These are phyloP conservation scores for Pleurotus cornucopiae DNA, from an alignment of 768 basidiomycete species.

Conservation along the genomic window DNA sequence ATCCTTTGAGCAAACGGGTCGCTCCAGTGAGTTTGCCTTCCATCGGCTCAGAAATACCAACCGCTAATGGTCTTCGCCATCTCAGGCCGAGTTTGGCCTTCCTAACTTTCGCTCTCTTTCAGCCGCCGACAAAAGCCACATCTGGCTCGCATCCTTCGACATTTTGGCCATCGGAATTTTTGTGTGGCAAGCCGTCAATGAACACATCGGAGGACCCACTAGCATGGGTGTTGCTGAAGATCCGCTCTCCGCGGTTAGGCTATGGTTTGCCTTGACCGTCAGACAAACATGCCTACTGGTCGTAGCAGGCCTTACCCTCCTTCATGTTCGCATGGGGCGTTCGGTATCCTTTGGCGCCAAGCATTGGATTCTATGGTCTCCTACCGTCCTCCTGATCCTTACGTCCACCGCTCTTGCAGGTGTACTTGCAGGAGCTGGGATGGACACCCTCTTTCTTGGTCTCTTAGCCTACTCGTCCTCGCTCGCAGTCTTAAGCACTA, in stretches of 20 bases:
- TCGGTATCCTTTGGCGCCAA: constrained; percentile 65
- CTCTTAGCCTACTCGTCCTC: constrained; percentile 53
- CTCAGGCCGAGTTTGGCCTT: constrained; percentile 71
- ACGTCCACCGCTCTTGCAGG: constrained; percentile 59
- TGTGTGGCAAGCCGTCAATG: constrained; percentile 59
- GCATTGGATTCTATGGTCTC: constrained; percentile 74
- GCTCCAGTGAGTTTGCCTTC: constrained; percentile 49
- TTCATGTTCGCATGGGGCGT: constrained; percentile 67
- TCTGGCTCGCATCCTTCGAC: constrained; percentile 72
- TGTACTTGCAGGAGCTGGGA: constrained; percentile 48
- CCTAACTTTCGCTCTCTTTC: constrained; percentile 67
- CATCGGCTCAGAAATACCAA: too few species aligned
- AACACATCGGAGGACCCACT: constrained; percentile 43
- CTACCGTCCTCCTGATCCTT: constrained; percentile 48
- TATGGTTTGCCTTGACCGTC: constrained; percentile 69
- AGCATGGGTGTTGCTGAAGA: constrained; percentile 41
- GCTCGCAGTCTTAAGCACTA: constrained; percentile 46
- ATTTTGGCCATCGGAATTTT: constrained; percentile 58
- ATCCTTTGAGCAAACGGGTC: constrained; percentile 69
- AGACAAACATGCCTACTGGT: constrained; percentile 68
- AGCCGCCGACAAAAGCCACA: constrained; percentile 61
- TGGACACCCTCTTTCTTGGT: constrained; percentile 56
- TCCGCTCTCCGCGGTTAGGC: constrained; percentile 48
- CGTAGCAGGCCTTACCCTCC: constrained; percentile 53
- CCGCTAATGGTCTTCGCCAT: too few species aligned